These are phyloP conservation scores for Fusarium sp. DNA, from an alignment of 2,329 filamentous ascomycete genomes.

Conservation along the genomic window DNA sequence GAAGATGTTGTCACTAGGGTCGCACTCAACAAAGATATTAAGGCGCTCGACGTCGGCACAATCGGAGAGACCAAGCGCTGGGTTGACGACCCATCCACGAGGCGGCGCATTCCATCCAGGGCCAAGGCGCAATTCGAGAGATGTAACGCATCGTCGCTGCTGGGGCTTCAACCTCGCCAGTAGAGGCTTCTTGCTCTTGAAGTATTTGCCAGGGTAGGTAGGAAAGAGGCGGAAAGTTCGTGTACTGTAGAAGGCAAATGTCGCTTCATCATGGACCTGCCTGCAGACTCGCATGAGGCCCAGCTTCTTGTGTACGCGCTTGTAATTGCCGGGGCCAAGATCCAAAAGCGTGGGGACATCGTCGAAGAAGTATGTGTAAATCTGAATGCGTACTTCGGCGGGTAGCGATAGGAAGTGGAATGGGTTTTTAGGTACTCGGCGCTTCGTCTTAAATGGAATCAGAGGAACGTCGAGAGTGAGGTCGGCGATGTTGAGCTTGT, in stretches of 20 bases:
- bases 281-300: conserved; percentile 70
- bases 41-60: conserved; percentile 69
- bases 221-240: conserved; percentile 75
- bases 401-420: conserved; percentile 77
- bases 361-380: conserved; percentile 73
- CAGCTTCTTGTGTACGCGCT: conserved; percentile 68
- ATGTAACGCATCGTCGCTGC: conserved; percentile 69
- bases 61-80: conserved; percentile 70
- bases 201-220: conserved; percentile 70
- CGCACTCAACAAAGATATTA: conserved; percentile 76
- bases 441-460: conserved; percentile 48
- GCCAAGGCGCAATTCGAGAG: conserved; percentile 76
- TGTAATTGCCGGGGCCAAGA: conserved; percentile 73
- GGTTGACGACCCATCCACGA: conserved; percentile 74
- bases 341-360: conserved; percentile 68
- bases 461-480: conserved; percentile 57
- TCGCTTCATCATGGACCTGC: conserved; percentile 71
- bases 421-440: conserved; percentile 52
- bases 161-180: conserved; percentile 71
- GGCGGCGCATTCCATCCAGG: conserved; percentile 79
- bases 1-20: conserved; percentile 75
- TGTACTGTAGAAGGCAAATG: conserved; percentile 72
- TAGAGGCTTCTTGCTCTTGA: conserved; percentile 78
- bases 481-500: conserved; percentile 55
- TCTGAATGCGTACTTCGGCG: conserved; percentile 73